Evolutionary conservation across 2,329 filamentous ascomycete genomes (phyloP).

Genomic region (Penicillium sp.): DNA sequence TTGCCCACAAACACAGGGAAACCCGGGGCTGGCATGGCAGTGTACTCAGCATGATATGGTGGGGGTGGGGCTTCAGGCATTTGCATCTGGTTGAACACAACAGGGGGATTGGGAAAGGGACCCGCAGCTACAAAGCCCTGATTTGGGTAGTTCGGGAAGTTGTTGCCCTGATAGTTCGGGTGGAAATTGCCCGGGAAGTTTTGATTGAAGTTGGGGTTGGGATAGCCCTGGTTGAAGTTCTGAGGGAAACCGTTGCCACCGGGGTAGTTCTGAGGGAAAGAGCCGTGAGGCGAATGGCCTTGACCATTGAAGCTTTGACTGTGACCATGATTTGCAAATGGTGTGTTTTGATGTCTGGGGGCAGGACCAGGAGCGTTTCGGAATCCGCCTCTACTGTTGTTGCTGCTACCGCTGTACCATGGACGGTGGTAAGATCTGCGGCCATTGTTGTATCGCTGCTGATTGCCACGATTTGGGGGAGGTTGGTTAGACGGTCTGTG

Average conservation of each 20-base stretch:
- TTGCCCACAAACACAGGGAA: neutral
- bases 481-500: neutral
- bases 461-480: neutral
- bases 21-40: neutral
- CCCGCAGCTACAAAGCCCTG: slow-evolving; percentile 1
- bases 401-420: neutral
- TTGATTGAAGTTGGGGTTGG: neutral
- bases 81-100: slow-evolving; percentile 3
- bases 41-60: neutral
- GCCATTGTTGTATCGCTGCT: neutral
- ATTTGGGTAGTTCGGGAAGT: neutral
- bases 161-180: neutral
- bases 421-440: slow-evolving; percentile 3
- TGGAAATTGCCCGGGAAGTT: neutral
- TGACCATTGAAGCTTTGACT: neutral
- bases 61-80: neutral
- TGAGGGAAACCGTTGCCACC: neutral
- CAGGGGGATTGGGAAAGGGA: neutral
- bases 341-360: neutral
- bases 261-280: neutral
- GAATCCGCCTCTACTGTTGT: slow-evolving; percentile 1
- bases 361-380: neutral
- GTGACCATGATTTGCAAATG: neutral
- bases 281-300: neutral
- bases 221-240: slow-evolving; percentile 3